Percentiles rank a stretch among this genome's conserved stretches.
Evolutionary conservation across 805 yeast genomes (phyloP).

Genomic region (Kodamaea hsintzibuensis): DNA sequence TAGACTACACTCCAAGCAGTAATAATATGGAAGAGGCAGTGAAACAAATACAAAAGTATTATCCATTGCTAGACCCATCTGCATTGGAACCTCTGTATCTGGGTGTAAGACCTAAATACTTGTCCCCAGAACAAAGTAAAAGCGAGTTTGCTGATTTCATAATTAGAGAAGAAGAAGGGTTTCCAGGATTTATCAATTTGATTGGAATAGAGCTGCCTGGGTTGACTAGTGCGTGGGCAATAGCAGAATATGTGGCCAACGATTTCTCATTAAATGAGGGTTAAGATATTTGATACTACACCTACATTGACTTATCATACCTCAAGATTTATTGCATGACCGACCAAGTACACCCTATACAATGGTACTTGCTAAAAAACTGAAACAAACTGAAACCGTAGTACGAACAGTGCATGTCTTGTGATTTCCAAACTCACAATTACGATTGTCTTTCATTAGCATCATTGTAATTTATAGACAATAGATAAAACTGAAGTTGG

Average conservation of each 20-base stretch:
- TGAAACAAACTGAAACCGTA: no score
- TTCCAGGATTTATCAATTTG: conserved; percentile 76
- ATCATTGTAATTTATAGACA: no score
- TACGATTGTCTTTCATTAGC: no score
- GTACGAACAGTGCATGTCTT: no score
- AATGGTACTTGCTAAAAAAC: no score
- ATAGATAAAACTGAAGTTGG: no score
- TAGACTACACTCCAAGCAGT: conserved; percentile 50
- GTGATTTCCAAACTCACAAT: no score
- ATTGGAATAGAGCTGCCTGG: conserved; percentile 93
- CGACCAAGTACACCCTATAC: no score
- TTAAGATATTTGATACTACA: no score
- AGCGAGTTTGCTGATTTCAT: conserved; percentile 67
- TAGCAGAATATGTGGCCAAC: conserved; percentile 65
- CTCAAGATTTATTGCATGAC: no score
- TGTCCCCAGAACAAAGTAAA: conserved; percentile 41
- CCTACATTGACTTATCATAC: no score
- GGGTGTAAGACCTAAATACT: conserved; percentile 83
- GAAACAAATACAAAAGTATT: conserved; percentile 58
- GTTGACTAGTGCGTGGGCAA: conserved; percentile 77
- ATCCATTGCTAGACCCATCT: conserved; percentile 54
- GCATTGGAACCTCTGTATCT: conserved; percentile 67
- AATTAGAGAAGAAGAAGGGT: conserved; percentile 67
- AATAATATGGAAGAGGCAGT: conserved; percentile 55
- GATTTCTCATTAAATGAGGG: conserved; percentile 18